These are phyloP conservation scores for Aristolochia fimbriata DNA, from an alignment of 164 flowering plant genomes.

Conservation along the genomic window DNA sequence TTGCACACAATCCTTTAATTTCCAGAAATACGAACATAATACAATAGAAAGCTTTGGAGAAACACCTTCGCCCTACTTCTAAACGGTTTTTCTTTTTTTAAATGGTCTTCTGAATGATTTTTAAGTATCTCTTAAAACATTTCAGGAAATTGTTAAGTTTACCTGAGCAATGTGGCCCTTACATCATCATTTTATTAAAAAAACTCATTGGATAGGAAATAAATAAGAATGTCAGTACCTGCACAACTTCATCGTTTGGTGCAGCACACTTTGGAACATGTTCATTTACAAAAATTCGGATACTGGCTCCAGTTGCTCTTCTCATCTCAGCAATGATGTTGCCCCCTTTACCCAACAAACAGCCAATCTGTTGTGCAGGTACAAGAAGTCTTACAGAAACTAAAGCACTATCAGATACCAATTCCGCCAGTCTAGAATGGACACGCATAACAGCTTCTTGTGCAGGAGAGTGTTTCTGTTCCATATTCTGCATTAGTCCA, in stretches of 20 bases:
- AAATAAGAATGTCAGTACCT: constrained; percentile 22
- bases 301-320: constrained; percentile 45
- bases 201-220: background rate
- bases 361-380: constrained; percentile 42
- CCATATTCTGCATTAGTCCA: constrained; percentile 27
- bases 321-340: constrained; percentile 43
- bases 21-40: too few relatives aligned
- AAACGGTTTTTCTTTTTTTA: too few relatives aligned
- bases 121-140: too few relatives aligned
- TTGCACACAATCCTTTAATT: too few relatives aligned
- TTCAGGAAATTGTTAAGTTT: too few relatives aligned
- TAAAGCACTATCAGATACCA: constrained; percentile 34
- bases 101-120: too few relatives aligned
- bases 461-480: constrained; percentile 43
- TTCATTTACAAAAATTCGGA: constrained; percentile 38
- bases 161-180: too few relatives aligned
- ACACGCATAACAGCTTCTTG: constrained; percentile 59
- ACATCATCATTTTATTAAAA: too few relatives aligned
- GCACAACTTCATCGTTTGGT: constrained; percentile 42
- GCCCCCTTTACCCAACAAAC: constrained; percentile 57
- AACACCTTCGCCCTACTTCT: too few relatives aligned
- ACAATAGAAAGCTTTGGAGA: too few relatives aligned
- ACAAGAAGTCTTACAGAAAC: constrained; percentile 58
- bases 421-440: constrained; percentile 36
- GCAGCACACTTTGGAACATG: constrained; percentile 27